These are phyloP conservation scores for Fusarium sp. DNA, from an alignment of 2,329 filamentous ascomycete species.

Conservation along the genomic window DNA sequence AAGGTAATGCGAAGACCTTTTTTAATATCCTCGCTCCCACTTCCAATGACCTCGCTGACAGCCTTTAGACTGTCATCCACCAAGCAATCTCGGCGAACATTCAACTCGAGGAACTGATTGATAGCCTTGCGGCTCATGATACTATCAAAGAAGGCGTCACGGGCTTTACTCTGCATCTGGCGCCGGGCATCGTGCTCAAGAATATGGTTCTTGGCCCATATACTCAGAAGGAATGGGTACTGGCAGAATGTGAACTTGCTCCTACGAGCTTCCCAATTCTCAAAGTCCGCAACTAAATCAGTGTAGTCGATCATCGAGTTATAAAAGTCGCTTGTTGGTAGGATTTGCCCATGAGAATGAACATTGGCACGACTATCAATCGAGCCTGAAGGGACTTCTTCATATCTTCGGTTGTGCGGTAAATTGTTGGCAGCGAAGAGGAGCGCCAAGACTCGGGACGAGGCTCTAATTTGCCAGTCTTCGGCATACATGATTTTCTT, in stretches of 20 bases:
- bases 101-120: constrained; percentile 82
- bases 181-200: constrained; percentile 88
- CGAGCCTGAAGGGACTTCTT: constrained; percentile 37
- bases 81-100: constrained; percentile 84
- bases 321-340: constrained; percentile 89
- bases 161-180: constrained; percentile 89
- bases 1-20: constrained; percentile 90
- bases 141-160: constrained; percentile 91
- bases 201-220: constrained; percentile 92
- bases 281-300: constrained; percentile 88
- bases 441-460: constrained; percentile 82
- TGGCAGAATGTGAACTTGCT: constrained; percentile 89
- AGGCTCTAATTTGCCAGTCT: constrained; percentile 91
- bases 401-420: constrained; percentile 53
- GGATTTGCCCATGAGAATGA: constrained; percentile 69
- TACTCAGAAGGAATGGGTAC: constrained; percentile 91
- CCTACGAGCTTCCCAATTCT: constrained; percentile 83
- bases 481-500: constrained; percentile 76
- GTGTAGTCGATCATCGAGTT: constrained; percentile 86
- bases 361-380: constrained; percentile 47
- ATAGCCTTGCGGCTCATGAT: constrained; percentile 81
- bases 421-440: constrained; percentile 84
- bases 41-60: constrained; percentile 86
- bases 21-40: constrained; percentile 86
- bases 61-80: constrained; percentile 88